phyloP scores from a whole-genome alignment of 768 basidiomycete genomes.

The Lactarius psammicola region DNA sequence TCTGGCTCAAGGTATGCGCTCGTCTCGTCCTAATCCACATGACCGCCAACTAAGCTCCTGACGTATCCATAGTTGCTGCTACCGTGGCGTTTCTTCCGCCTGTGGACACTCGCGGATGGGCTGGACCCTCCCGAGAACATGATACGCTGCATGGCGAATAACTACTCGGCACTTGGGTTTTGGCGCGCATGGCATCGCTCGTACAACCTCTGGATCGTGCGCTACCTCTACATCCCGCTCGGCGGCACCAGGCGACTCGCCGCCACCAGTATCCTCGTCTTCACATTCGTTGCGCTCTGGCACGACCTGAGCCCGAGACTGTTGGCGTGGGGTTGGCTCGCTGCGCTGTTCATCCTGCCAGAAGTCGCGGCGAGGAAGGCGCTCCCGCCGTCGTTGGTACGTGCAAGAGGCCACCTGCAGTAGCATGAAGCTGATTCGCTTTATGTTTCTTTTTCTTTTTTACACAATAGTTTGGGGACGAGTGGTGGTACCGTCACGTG shows the following conservation, averaged over 20 bases:
- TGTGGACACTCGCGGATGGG: conserved; percentile 87
- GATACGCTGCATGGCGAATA: conserved; percentile 98
- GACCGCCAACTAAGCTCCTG: neutral
- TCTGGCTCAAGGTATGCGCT: conserved; percentile 98
- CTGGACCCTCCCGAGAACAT: conserved; percentile 97
- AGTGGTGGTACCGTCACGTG: conserved; percentile 82
- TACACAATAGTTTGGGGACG: conserved; percentile 60
- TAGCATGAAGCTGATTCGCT: no score
- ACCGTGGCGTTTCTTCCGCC: conserved; percentile 95
- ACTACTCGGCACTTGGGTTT: conserved; percentile 89
- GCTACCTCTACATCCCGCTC: conserved; percentile 91
- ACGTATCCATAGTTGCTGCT: conserved; percentile 80
- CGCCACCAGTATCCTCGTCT: conserved; percentile 72
- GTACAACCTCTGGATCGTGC: conserved; percentile 92
- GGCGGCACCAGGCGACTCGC: conserved; percentile 64
- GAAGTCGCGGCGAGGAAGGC: conserved; percentile 65
- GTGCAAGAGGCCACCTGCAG: no score
- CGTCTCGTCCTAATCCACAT: neutral
- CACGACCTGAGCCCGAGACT: conserved; percentile 88
- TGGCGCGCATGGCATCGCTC: conserved; percentile 97
- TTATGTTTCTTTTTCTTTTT: no score
- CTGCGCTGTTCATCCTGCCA: conserved; percentile 86
- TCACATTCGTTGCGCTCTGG: conserved; percentile 97
- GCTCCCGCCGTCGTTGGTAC: conserved; percentile 64
- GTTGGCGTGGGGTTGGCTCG: conserved; percentile 95